Percentiles rank a stretch among this genome's conserved stretches.
These are phyloP conservation scores for Parathielavia hyrcaniae DNA, from an alignment of 495 filamentous ascomycete species.

Conservation along the genomic window DNA sequence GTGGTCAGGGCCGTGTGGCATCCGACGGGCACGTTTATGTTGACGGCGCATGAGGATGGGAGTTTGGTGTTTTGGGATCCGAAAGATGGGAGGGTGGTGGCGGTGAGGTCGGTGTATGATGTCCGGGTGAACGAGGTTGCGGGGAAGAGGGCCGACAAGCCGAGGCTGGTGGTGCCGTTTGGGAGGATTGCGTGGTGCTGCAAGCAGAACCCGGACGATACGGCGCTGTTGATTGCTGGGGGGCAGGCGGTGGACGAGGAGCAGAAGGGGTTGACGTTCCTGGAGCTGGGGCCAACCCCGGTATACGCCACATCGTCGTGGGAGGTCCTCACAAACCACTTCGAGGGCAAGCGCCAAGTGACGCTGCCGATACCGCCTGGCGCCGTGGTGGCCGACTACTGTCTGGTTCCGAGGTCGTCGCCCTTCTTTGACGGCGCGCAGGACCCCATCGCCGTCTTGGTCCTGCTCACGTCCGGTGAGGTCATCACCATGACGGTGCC, in stretches of 20 bases:
- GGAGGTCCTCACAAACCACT: conserved; percentile 70
- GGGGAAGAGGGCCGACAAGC: conserved; percentile 31
- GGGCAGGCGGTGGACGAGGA: conserved; percentile 58
- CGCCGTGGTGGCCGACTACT: conserved; percentile 74
- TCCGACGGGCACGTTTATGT: conserved; percentile 84
- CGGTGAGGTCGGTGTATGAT: conserved; percentile 72
- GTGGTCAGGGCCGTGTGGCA: conserved; percentile 85
- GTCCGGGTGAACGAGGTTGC: conserved; percentile 56
- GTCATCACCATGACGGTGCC: conserved; percentile 84
- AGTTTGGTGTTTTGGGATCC: conserved; percentile 91
- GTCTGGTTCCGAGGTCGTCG: conserved; percentile 68
- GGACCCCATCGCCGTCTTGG: conserved; percentile 80
- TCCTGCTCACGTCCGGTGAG: conserved; percentile 77
- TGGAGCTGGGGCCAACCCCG: conserved; percentile 84
- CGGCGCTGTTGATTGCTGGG: conserved; percentile 78
- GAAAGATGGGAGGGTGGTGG: conserved; percentile 79
- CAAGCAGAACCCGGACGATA: conserved; percentile 87
- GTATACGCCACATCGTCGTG: conserved; percentile 85
- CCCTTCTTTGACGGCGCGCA: conserved; percentile 83
- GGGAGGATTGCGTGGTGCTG: conserved; percentile 81
- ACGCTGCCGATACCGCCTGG: conserved; percentile 73
- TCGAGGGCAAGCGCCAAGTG: conserved; percentile 61
- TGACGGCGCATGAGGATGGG: conserved; percentile 83
- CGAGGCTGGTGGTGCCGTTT: conserved; percentile 53
- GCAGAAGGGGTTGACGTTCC: conserved; percentile 71